Percentiles rank a stretch among this genome's conserved stretches.
These are phyloP conservation scores for Bolboschoenus planiculmis DNA, from an alignment of 176 grass and related monocot genomes.

Conservation along the genomic window DNA sequence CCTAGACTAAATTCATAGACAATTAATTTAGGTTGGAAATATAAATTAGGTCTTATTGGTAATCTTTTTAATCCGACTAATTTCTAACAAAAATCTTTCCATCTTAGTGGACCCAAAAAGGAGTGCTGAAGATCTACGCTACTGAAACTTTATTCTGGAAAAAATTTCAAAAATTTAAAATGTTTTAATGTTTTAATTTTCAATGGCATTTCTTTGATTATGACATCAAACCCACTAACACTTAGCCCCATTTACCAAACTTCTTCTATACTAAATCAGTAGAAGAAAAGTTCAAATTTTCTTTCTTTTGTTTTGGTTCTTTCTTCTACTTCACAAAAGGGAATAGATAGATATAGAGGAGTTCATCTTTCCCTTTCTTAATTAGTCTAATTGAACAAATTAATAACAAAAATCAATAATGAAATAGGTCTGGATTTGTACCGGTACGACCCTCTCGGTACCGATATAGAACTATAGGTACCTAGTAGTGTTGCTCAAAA, in stretches of 20 bases:
- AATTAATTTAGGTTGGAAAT: not conserved
- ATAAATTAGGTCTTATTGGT: constrained; percentile 1
- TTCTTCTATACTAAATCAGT: not conserved
- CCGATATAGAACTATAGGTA: not conserved
- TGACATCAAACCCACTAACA: constrained; percentile 3
- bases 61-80: not conserved
- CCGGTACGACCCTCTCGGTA: not conserved
- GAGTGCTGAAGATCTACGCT: not conserved
- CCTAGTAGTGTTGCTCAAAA: not conserved
- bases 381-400: not conserved
- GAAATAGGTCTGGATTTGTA: not conserved
- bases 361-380: not conserved
- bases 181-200: not conserved
- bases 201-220: constrained; percentile 12
- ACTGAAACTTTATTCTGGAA: not conserved
- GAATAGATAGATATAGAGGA: not conserved
- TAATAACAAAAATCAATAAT: not conserved
- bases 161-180: not conserved
- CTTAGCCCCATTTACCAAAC: not conserved
- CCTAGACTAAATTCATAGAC: too few relatives aligned
- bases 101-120: not conserved
- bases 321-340: not conserved
- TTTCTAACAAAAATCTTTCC: not conserved
- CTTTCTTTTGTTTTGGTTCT: constrained; percentile 6
- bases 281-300: constrained; percentile 6